These are phyloP conservation scores for Lathyrus sativus DNA, from an alignment of 306 rosid species.

Conservation along the genomic window DNA sequence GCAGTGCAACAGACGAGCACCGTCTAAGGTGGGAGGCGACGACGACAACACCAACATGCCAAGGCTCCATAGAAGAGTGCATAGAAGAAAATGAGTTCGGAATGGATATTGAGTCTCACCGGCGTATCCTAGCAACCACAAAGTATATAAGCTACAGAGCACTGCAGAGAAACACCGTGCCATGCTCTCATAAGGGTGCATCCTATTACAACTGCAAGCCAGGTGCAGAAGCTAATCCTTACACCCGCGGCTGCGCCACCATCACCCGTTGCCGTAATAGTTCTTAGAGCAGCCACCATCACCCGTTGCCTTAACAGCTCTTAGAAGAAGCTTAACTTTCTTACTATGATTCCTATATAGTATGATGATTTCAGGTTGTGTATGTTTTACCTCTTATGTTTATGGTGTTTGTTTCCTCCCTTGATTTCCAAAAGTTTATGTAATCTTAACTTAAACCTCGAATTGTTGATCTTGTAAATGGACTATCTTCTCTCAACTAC, in stretches of 20 bases:
- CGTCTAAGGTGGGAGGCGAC: slow-evolving; percentile 46
- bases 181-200: slow-evolving; percentile 77
- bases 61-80: slow-evolving; percentile 75
- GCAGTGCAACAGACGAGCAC: slow-evolving; percentile 36
- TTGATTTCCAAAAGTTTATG: slow-evolving; percentile 20
- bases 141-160: slow-evolving; percentile 76
- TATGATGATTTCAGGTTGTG: slow-evolving; percentile 8
- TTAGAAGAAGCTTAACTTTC: slow-evolving; percentile 2
- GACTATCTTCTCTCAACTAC: slow-evolving; percentile 4
- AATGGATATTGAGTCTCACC: slow-evolving; percentile 54
- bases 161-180: slow-evolving; percentile 72
- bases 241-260: slow-evolving; percentile 68
- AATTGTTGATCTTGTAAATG: slow-evolving; percentile 26
- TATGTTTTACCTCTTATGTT: slow-evolving; percentile 10
- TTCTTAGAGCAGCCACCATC: slow-evolving; percentile 41
- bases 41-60: slow-evolving; percentile 40
- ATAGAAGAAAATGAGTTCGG: slow-evolving; percentile 51
- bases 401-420: background rate
- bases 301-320: slow-evolving; percentile 65
- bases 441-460: slow-evolving; percentile 21
- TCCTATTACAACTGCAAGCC: slow-evolving; percentile 78
- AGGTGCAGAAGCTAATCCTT: slow-evolving; percentile 76
- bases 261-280: slow-evolving; percentile 76
- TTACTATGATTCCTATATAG: slow-evolving; percentile 9
- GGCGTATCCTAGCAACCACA: slow-evolving; percentile 76